Evolutionary conservation across 352 stramenopile species (phyloP).

Genomic region (Pythium aquatile): DNA sequence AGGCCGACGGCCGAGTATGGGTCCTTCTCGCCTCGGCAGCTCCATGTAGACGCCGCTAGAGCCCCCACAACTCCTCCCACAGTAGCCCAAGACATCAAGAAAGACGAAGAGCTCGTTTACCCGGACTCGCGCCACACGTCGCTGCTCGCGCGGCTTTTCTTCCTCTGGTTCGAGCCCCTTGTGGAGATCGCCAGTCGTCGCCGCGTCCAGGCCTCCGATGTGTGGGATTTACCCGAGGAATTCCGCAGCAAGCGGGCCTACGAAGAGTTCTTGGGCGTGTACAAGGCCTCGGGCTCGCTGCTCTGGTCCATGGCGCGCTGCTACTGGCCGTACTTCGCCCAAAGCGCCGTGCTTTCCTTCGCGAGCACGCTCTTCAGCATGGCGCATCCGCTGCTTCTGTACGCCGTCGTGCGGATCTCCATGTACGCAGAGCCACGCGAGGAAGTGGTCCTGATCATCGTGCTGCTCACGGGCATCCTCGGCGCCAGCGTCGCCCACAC

Average conservation of each 20-base stretch:
- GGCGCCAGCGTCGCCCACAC: background rate
- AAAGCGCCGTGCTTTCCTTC: slow-evolving; percentile 17
- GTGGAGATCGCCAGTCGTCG: slow-evolving; percentile 15
- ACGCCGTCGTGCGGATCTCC: slow-evolving; percentile 16
- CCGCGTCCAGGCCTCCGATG: slow-evolving; percentile 15
- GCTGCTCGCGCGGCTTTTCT: slow-evolving; percentile 20
- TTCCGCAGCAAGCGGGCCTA: slow-evolving; percentile 17
- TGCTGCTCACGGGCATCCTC: slow-evolving; percentile 11
- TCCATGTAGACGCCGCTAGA: background rate
- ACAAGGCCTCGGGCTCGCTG: slow-evolving; percentile 19
- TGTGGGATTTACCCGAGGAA: slow-evolving; percentile 21
- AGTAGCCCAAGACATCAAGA: background rate
- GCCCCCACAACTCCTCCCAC: background rate
- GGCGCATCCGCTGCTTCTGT: slow-evolving; percentile 26
- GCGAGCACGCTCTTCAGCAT: slow-evolving; percentile 15
- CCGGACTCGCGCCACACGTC: slow-evolving; percentile 3
- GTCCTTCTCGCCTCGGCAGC: slow-evolving; percentile 2
- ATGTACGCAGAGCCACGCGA: slow-evolving; percentile 6
- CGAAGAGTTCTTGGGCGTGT: slow-evolving; percentile 18
- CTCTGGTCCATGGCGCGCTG: slow-evolving; percentile 20
- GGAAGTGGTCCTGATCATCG: slow-evolving; percentile 9
- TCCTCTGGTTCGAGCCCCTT: slow-evolving; percentile 26
- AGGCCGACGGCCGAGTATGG: slow-evolving; percentile 1
- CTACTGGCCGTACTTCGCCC: slow-evolving; percentile 16
- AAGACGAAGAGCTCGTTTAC: background rate